These are phyloP conservation scores for Colletotrichum australisinense DNA, from an alignment of 2,329 filamentous ascomycete genomes.

Conservation along the genomic window DNA sequence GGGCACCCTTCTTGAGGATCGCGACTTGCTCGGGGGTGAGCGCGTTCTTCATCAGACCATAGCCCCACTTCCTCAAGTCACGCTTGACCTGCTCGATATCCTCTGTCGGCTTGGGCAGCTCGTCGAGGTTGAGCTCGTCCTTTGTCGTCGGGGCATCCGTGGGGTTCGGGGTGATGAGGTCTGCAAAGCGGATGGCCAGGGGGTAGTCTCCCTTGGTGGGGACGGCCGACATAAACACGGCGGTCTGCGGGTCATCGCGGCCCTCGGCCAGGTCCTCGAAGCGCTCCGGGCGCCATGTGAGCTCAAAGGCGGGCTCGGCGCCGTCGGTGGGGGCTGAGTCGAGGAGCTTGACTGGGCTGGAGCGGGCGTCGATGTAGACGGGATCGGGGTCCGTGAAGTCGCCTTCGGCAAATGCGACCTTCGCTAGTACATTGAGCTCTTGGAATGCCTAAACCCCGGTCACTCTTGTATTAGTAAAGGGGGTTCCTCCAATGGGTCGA, in stretches of 20 bases:
- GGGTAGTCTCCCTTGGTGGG: background rate
- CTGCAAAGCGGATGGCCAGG: background rate
- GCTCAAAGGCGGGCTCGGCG: background rate
- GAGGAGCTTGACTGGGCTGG: background rate
- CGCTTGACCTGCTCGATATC: slow-evolving; percentile 25
- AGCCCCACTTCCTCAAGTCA: slow-evolving; percentile 16
- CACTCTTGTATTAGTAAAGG: too few relatives aligned
- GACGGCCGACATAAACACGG: background rate
- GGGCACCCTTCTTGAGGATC: slow-evolving; percentile 10
- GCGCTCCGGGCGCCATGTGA: background rate
- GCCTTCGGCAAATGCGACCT: background rate
- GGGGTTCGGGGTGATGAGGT: slow-evolving; percentile 2
- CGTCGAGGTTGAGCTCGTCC: background rate
- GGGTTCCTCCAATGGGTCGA: too few relatives aligned
- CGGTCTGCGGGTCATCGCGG: background rate
- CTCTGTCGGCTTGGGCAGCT: slow-evolving; percentile 1
- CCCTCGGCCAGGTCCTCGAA: background rate
- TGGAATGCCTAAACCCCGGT: background rate
- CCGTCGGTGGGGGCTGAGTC: background rate
- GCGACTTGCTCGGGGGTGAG: slow-evolving; percentile 2
- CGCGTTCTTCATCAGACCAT: slow-evolving; percentile 26
- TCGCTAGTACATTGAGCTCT: background rate
- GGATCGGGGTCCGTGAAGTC: background rate
- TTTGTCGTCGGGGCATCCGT: background rate
- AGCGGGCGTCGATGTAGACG: background rate